A percentile compares a stretch with the other conserved stretches of the same genome.
Conservation (phyloP, 768 basidiomycete species). For the Pilatotrama ljubarskyi region DNA sequence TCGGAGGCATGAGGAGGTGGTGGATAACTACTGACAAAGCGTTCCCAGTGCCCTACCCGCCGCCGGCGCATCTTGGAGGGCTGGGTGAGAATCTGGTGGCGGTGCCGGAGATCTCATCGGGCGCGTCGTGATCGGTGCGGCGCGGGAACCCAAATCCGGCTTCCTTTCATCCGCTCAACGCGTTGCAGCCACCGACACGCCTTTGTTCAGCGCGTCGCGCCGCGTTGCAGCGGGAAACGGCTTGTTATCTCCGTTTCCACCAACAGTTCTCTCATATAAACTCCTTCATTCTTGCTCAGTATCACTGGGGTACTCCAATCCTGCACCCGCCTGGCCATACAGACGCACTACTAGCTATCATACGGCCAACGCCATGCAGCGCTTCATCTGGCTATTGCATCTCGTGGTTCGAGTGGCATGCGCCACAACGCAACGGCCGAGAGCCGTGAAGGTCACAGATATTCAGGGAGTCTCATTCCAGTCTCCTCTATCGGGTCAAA, state of each 20-base stretch:
- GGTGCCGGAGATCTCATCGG: slow-evolving; percentile 8
- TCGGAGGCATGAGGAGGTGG: slow-evolving; percentile 6
- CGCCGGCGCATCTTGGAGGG: background rate
- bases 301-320: too few relatives aligned
- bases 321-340: too few relatives aligned
- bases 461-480: slow-evolving; percentile 52
- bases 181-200: slow-evolving; percentile 9
- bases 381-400: too few relatives aligned
- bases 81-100: slow-evolving; percentile 2
- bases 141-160: background rate
- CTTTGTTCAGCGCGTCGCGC: slow-evolving; percentile 6
- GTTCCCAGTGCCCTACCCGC: background rate
- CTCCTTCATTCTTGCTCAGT: too few relatives aligned
- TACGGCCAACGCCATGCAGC: too few relatives aligned
- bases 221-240: background rate
- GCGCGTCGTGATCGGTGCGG: background rate
- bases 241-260: background rate
- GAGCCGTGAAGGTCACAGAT: slow-evolving; percentile 32
- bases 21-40: background rate
- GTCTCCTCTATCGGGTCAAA: slow-evolving; percentile 47
- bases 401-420: too few relatives aligned
- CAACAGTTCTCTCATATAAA: background rate
- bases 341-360: too few relatives aligned
- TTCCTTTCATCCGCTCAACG: background rate
- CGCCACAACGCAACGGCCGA: background rate